A percentile compares a stretch with the other conserved stretches of the same genome.
Conservation (phyloP, 306 rosid genomes). For the Styphnolobium japonicum region DNA sequence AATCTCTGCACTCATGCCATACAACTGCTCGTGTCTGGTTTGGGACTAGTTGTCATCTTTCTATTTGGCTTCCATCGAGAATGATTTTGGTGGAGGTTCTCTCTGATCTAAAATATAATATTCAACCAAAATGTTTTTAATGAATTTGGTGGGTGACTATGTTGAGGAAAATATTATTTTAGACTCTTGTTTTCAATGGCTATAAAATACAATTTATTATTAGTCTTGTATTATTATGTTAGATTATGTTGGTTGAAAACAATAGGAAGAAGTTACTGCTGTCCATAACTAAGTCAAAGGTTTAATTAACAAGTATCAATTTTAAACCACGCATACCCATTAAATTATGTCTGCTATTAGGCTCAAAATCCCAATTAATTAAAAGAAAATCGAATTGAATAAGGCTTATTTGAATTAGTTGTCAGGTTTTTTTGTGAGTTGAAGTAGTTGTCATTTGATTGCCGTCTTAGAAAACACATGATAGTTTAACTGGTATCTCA, state of each 20-base stretch:
- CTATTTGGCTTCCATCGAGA: slow-evolving; percentile 35
- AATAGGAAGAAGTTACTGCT: neutral
- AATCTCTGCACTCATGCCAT: slow-evolving; percentile 16
- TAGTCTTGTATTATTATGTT: slow-evolving; percentile 16
- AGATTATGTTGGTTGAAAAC: slow-evolving; percentile 16
- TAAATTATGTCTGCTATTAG: neutral
- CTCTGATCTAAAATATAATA: neutral
- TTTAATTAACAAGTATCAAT: neutral
- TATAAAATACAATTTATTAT: neutral
- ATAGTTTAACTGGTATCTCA: too few species aligned
- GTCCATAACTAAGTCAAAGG: neutral
- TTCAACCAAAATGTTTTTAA: neutral
- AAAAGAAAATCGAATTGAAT: too few species aligned
- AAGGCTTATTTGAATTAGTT: too few species aligned
- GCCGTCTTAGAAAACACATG: too few species aligned
- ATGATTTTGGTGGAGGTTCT: slow-evolving; percentile 30
- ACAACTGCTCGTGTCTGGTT: slow-evolving; percentile 32
- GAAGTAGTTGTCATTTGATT: too few species aligned
- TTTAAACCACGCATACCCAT: neutral
- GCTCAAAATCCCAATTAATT: too few species aligned
- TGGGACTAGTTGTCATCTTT: slow-evolving; percentile 32
- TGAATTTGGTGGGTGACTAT: slow-evolving; percentile 31
- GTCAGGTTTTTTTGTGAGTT: too few species aligned
- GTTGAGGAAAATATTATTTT: slow-evolving; percentile 18
- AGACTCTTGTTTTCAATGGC: slow-evolving; percentile 12